A percentile compares a stretch with the other conserved stretches of the same genome.
phyloP scores from a whole-genome alignment of 148 eudicot species.

The Nyssa sinensis region DNA sequence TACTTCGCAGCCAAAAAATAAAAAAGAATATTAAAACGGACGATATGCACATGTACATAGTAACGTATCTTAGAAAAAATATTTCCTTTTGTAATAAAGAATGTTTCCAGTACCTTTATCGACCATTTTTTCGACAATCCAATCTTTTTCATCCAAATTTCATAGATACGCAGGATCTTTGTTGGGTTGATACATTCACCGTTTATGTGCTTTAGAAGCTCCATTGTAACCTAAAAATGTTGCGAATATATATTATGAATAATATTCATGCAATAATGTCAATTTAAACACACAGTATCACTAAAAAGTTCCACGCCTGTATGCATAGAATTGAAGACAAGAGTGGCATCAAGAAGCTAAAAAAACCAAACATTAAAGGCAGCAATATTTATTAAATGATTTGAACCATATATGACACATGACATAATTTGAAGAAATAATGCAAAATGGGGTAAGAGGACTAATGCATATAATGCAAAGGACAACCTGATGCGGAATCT shows the following conservation, averaged over 20 bases:
- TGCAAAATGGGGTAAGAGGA: no score
- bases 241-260: not conserved
- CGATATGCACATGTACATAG: not conserved
- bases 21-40: not conserved
- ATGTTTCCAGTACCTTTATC: conserved; percentile 36
- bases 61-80: not conserved
- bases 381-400: not conserved
- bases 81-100: not conserved
- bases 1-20: not conserved
- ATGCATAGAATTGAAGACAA: not conserved
- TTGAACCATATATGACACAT: not conserved
- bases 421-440: no score
- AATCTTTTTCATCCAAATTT: conserved; percentile 61
- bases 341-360: not conserved
- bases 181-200: conserved; percentile 21
- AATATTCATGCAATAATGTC: not conserved
- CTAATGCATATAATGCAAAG: not conserved
- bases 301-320: not conserved
- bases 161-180: conserved; percentile 40
- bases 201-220: conserved; percentile 47
- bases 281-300: not conserved
- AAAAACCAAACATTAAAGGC: not conserved
- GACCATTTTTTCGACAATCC: conserved; percentile 40
- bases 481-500: not conserved
- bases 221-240: conserved; percentile 56